phyloP scores from a whole-genome alignment of 805 yeast genomes.

The Spathaspora passalidarum region DNA sequence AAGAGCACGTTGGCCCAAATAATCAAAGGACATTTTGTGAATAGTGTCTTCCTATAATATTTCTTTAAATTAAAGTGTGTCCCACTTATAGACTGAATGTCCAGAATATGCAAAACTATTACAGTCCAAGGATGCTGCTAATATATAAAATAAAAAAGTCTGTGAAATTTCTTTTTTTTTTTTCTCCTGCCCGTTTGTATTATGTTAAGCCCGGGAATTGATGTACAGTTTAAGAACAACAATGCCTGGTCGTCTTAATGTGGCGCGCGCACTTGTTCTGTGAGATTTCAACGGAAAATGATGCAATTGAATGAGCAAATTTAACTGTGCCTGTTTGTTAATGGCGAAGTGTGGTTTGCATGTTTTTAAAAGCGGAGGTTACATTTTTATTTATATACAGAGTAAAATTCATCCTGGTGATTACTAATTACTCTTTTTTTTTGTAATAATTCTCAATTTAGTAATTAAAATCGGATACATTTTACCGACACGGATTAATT shows the following conservation, averaged over 20 bases:
- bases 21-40: background rate
- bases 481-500: background rate
- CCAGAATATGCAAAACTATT: no score
- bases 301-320: background rate
- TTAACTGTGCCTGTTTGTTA: background rate
- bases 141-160: background rate
- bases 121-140: no score
- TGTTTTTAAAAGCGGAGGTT: no score
- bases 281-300: background rate
- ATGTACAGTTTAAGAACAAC: background rate
- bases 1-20: constrained; percentile 7
- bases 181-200: background rate
- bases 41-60: background rate
- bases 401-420: no score
- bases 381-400: background rate
- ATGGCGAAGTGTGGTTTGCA: background rate
- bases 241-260: background rate
- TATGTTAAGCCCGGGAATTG: background rate
- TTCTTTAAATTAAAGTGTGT: no score
- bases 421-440: background rate
- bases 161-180: background rate
- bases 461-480: background rate
- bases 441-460: background rate
- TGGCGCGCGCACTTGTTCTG: background rate
- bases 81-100: no score